These are phyloP conservation scores for Phoma sp. DNA, from an alignment of 2,329 filamentous ascomycete species.

Conservation along the genomic window DNA sequence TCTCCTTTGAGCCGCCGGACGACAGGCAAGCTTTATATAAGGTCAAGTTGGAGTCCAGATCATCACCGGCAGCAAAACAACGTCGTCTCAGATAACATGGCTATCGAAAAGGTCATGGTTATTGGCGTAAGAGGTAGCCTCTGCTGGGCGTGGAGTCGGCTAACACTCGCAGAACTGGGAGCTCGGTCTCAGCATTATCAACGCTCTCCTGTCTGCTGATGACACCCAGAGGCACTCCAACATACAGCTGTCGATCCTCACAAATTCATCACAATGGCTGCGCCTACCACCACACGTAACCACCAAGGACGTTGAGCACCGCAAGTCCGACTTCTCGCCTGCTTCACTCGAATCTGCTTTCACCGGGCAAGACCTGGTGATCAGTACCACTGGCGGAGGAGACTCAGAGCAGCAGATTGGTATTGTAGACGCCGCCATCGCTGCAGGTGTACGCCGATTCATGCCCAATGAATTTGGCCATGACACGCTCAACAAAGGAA, in stretches of 20 bases:
- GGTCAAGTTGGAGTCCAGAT: neutral
- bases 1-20: constrained; percentile 32
- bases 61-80: neutral
- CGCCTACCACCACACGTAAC: constrained; percentile 24
- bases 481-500: constrained; percentile 37
- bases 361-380: constrained; percentile 46
- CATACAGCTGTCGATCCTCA: constrained; percentile 34
- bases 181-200: constrained; percentile 32
- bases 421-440: constrained; percentile 50
- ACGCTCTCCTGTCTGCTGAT: constrained; percentile 23
- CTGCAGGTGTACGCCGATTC: constrained; percentile 50
- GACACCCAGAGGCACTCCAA: neutral
- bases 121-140: constrained; percentile 29
- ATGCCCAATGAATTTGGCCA: constrained; percentile 53
- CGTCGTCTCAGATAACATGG: constrained; percentile 12
- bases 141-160: neutral
- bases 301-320: constrained; percentile 22
- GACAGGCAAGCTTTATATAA: constrained; percentile 3
- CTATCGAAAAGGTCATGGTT: constrained; percentile 32
- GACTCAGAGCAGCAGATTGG: constrained; percentile 31
- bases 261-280: constrained; percentile 31
- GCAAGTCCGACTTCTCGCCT: constrained; percentile 39
- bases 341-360: constrained; percentile 42
- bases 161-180: constrained; percentile 32
- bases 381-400: constrained; percentile 43